Evolutionary conservation across 2,329 filamentous ascomycete species (phyloP).

Genomic region (Dactylellina leptospora): DNA sequence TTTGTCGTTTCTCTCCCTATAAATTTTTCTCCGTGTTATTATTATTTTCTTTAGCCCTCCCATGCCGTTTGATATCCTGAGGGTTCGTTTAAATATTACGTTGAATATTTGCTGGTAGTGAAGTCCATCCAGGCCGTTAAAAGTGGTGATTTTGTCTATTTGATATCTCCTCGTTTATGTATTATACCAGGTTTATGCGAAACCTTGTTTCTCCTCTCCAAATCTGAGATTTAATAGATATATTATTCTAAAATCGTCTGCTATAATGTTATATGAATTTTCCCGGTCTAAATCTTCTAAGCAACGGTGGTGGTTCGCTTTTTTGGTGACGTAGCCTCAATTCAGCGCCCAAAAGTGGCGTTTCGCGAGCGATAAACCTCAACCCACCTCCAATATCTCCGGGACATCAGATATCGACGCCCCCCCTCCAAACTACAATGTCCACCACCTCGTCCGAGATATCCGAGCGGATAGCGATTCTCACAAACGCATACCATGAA

Average conservation of each 20-base stretch:
- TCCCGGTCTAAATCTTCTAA: not conserved
- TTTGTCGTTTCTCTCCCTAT: slow-evolving; percentile 5
- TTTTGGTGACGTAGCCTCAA: slow-evolving; percentile 31
- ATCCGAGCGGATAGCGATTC: slow-evolving; percentile 55
- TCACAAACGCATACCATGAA: slow-evolving; percentile 56
- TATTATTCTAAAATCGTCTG: not conserved
- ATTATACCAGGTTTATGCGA: not conserved
- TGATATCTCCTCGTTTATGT: not conserved
- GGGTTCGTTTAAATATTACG: not conserved
- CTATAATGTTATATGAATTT: not conserved
- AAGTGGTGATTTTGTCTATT: not conserved
- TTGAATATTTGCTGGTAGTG: not conserved
- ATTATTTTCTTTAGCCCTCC: slow-evolving; percentile 38
- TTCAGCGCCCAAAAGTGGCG: slow-evolving; percentile 7
- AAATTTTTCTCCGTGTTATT: not conserved
- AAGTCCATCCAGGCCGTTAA: not conserved
- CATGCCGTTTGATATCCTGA: not conserved
- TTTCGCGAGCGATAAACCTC: not conserved
- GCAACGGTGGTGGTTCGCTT: too few relatives aligned
- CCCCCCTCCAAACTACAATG: slow-evolving; percentile 11
- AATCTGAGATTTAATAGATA: not conserved
- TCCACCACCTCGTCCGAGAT: slow-evolving; percentile 52
- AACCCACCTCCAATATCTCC: slow-evolving; percentile 3
- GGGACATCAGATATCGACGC: not conserved
- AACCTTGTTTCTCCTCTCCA: not conserved